Conservation (phyloP, 768 basidiomycete species). For the Leucocoprinus leucothites region DNA sequence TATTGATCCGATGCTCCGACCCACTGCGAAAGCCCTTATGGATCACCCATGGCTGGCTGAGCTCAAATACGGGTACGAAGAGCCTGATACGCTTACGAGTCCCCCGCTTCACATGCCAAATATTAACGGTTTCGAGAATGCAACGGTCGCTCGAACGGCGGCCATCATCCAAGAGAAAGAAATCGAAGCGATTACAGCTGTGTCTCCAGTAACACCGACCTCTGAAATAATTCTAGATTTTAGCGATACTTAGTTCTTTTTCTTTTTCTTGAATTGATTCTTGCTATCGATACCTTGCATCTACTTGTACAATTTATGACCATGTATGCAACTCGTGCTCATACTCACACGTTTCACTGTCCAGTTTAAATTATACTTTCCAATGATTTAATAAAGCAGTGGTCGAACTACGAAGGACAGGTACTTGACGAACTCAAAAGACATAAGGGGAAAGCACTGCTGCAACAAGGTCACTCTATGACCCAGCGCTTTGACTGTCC, state of each 20-base stretch:
- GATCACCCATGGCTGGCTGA: conserved; percentile 89
- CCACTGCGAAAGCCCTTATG: conserved; percentile 81
- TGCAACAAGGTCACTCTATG: conserved; percentile 42
- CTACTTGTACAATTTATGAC: not conserved
- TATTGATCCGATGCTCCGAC: conserved; percentile 81
- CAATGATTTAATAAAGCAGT: not conserved
- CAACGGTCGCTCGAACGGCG: conserved; percentile 53
- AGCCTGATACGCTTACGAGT: conserved; percentile 54
- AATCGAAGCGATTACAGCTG: conserved; percentile 48
- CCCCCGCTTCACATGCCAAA: conserved; percentile 38
- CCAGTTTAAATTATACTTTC: not conserved
- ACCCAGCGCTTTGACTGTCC: conserved; percentile 48
- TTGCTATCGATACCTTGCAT: conserved; percentile 2
- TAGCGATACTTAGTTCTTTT: conserved; percentile 1
- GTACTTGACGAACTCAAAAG: conserved; percentile 14
- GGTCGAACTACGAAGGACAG: not conserved
- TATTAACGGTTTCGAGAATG: conserved; percentile 45
- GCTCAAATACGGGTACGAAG: conserved; percentile 69
- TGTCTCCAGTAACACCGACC: conserved; percentile 49
- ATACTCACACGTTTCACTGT: not conserved
- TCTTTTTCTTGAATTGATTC: not conserved
- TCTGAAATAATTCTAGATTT: conserved; percentile 22
- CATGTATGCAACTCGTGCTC: not conserved
- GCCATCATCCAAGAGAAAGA: conserved; percentile 58
- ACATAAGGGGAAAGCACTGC: conserved; percentile 4